Conservation (phyloP, 208 protist species). For the Leishmania lainsoni region DNA sequence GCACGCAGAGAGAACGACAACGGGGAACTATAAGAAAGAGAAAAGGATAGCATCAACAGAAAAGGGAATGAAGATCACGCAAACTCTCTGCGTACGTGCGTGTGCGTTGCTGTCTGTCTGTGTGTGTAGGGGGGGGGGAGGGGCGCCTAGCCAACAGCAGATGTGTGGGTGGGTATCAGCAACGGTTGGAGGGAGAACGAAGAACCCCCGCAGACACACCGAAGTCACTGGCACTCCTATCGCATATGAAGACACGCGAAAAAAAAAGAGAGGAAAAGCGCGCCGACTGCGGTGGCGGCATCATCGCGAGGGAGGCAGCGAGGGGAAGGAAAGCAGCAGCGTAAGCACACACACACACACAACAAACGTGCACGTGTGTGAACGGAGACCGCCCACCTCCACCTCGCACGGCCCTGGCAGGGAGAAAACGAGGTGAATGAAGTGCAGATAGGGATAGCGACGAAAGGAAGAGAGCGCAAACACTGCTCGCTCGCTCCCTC, state of each 20-base stretch:
- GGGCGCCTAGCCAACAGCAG: neutral
- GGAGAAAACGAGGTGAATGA: neutral
- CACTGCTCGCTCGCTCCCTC: constrained; percentile 1
- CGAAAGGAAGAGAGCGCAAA: neutral
- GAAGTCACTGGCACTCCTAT: neutral
- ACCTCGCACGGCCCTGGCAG: neutral
- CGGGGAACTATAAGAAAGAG: too few species aligned
- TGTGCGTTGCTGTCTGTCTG: neutral
- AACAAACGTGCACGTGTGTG: neutral
- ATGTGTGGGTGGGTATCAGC: neutral
- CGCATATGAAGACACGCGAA: neutral
- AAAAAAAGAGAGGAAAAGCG: neutral
- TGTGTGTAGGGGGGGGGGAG: neutral
- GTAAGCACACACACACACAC: neutral
- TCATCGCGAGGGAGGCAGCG: neutral
- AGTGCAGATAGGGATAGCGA: neutral
- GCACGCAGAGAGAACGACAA: too few species aligned
- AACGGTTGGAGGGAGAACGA: neutral
- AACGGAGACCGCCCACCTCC: neutral
- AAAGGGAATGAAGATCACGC: too few species aligned
- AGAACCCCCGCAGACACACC: neutral
- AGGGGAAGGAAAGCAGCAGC: neutral
- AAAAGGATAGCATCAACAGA: neutral
- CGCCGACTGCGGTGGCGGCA: neutral
- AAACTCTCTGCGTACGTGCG: neutral